Evolutionary conservation across 352 stramenopile genomes (phyloP), one percentile per base, ranked within the genome.

Genomic region (Phytophthora europaea): DNA sequence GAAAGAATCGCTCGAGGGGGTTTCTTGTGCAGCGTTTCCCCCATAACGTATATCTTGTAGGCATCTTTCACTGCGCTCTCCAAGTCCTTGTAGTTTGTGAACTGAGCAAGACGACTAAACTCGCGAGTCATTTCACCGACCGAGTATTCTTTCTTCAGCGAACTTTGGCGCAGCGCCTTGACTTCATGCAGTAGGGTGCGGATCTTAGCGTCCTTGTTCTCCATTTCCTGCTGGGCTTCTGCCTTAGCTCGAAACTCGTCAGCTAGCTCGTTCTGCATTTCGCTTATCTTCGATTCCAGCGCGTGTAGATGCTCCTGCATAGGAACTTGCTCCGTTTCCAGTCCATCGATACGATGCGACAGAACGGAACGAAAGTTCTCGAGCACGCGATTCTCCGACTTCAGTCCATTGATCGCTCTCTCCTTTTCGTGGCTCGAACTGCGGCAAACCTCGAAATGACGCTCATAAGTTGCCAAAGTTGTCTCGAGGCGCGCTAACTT

Each of bases 361-460:
- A 96, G 59, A 31, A 96, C 89, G 2, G 87, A 94, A 8, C 88
- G 87, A 45, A 96, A 96, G 67, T 91, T 96, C 57, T 96, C 89
- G 1, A 95, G 74, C 7, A 94, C 79, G 9, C 86, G 84, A 54
- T 96, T 95, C 2, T 84, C 89, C 6, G 88, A 90, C 70, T 93
- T 90, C 0, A 96, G 60, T 0, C 77, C 80, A 12, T 65, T 73
- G 16, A 96, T 90, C 16, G 81, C 67, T 61, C 84, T 90, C 65
- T 95, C 89, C 59, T 92, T 95, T 48, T 96, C 84, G 8, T 82
- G 75, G 38, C 92, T 88, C 28, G 71, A 84, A 54, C 80, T 75
- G 65, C 89, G 86, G 61, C 80, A 91, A n/a, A 70, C 75, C 22
- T 95, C 88, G 48, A 95, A 92, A 52, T 95, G 85, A 20, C 82